Base-by-base conservation (phyloP, 2,329 filamentous ascomycete species). In the Cryoendolithus antarcticus region DNA sequence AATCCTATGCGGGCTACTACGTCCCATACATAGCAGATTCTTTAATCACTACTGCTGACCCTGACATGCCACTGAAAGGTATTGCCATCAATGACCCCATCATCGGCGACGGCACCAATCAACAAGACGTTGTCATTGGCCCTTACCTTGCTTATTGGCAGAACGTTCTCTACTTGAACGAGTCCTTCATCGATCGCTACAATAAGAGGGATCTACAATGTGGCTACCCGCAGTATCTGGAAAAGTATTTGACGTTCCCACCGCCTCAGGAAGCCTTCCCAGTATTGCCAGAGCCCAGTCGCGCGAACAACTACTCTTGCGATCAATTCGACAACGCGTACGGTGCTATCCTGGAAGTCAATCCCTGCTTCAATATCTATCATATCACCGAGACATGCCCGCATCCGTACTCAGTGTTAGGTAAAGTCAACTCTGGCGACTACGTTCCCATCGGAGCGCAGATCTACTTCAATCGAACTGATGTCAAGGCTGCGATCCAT, bases 1-100 rank as follows among this genome's bases (percentile, higher is more conserved):
- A 78, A 54, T 78, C 72, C 2, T 82, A 80, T 48, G 77, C 70
- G 1, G 79, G 82, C 10, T 60, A 57, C 46, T 75, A 74, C 46
- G 67, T 74, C 4, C 71, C 72, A 0, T 75, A 75, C 53, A 73
- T 76, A 40, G 69, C 71, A 1, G 64, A 67, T 28, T 64, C 65
- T 4, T 75, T 33, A 60, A 69, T 52, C 39, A 69, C 78, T 28
- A 69, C 54, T 37, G 65, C 69, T 37, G 62, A 70, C 45, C 61
- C 59, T 3, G 60, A 66, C 9, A 72, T 55, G 74, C 67, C 55
- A 48, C 49, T 75, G 2, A 62, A 60, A 13, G 72, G 71, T 43
- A 62, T 67, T 41, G 58, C 60, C 7, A 67, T 70, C 57, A 69
- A 67, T 45, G 63, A 69, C 38, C 66, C 66, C 3, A 65, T 66